A percentile compares a stretch with the other conserved stretches of the same genome.
phyloP scores from a whole-genome alignment of 2,329 filamentous ascomycete species.

The Diaporthe amygdali region DNA sequence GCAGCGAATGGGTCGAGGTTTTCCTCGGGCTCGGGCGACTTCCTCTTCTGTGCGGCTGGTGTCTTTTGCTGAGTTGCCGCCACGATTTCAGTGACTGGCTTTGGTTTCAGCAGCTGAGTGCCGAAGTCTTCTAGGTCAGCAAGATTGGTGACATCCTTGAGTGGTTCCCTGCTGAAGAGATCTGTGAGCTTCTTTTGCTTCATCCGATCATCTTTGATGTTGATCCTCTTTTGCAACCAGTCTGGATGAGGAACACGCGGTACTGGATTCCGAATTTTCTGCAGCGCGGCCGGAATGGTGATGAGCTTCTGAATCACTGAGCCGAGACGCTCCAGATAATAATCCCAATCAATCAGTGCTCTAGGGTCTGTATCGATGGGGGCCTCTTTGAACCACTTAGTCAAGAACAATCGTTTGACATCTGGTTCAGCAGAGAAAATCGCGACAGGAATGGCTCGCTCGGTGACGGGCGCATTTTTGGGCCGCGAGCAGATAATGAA shows the following conservation, averaged over 20 bases:
- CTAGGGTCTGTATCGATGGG: conserved; percentile 89
- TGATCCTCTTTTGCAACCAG: conserved; percentile 93
- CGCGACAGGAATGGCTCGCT: conserved; percentile 90
- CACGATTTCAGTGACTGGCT: conserved; percentile 59
- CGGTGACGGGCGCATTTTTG: conserved; percentile 89
- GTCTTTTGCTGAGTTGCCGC: conserved; percentile 59
- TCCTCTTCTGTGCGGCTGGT: conserved; percentile 68
- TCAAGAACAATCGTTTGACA: conserved; percentile 86
- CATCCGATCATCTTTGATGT: conserved; percentile 94
- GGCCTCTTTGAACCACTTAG: conserved; percentile 96
- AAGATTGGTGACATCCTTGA: conserved; percentile 75
- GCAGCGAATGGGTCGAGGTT: conserved; percentile 79
- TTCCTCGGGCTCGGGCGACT: conserved; percentile 72
- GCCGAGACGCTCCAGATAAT: conserved; percentile 93
- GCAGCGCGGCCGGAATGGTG: conserved; percentile 94
- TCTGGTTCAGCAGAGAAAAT: conserved; percentile 94
- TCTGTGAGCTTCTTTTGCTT: conserved; percentile 99
- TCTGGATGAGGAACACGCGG: conserved; percentile 93
- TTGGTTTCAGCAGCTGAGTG: conserved; percentile 69
- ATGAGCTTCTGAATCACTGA: conserved; percentile 99
- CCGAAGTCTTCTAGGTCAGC: conserved; percentile 86
- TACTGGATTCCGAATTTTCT: conserved; percentile 94
- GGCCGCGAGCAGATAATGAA: conserved; percentile 95
- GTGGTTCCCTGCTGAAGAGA: conserved; percentile 75
- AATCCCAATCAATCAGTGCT: conserved; percentile 92